A percentile compares a stretch with the other conserved stretches of the same genome.
phyloP scores from a whole-genome alignment of 305 asterid species.

The Solanum aculeatissimum region DNA sequence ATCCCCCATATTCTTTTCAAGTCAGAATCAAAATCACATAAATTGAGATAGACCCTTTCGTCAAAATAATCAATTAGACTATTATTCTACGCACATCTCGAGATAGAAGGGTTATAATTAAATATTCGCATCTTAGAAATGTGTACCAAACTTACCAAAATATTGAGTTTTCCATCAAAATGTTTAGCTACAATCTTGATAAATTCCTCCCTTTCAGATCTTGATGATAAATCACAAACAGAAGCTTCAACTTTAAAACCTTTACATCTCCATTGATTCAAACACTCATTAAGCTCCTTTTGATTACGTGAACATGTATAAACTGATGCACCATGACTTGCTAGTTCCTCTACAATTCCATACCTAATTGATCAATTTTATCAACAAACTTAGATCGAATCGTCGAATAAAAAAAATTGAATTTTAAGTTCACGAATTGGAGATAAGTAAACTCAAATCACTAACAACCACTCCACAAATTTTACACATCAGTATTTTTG shows the following conservation, averaged over 20 bases:
- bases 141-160: not conserved
- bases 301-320: slow-evolving; percentile 9
- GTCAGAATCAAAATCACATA: not conserved
- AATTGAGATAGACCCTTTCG: accelerated
- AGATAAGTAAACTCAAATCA: not conserved
- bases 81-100: not conserved
- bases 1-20: not conserved
- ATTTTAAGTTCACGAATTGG: not conserved
- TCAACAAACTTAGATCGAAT: not conserved
- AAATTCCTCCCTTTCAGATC: not conserved
- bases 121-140: not conserved
- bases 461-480: not conserved
- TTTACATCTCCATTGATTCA: not conserved
- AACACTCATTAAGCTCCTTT: not conserved
- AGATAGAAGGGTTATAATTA: not conserved
- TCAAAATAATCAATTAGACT: not conserved
- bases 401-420: not conserved
- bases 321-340: not conserved
- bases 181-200: not conserved
- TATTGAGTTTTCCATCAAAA: not conserved
- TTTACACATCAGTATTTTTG: too few species aligned
- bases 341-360: not conserved
- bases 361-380: not conserved
- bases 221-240: not conserved
- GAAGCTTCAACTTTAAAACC: not conserved